Base-by-base conservation (phyloP, 2,329 filamentous ascomycete species). In the Dichotomopilus funicola region DNA sequence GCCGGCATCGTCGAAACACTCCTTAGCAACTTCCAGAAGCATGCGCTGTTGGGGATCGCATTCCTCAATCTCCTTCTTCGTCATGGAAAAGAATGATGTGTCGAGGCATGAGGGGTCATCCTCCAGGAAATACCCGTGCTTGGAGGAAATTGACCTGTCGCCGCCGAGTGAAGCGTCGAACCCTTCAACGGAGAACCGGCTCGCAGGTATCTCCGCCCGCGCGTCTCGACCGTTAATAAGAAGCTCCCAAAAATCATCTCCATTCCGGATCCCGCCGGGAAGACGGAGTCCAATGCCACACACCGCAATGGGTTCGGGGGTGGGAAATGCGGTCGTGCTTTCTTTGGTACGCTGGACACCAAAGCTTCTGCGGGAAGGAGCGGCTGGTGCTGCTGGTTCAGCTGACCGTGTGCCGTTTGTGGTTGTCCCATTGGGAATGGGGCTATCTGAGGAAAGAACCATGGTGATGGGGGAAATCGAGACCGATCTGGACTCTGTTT, bases 11-110 rank as follows among this genome's bases (percentile, higher is more conserved):
- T 58, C 55, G 27, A 65, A 27, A 33, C 54, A 49, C 44, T 63
- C 49, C 3, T 61, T 50, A 37, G 45, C 43, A 6, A 64, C 19
- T 46, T 67, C 63, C 7, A 68, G 41, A 60, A 52, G 61, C 41
- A 60, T 62, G 2, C 61, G 58, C 52, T 66, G 64, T 35, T 61
- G 55, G 2, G 61, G 61, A 10, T 61, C 59, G 1, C 19, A 12
- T 19, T 31, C 33, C 43, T 58, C 56, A 12, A 56, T n/a, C 51
- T 62, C 60, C 0, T 12, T 46, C 27, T 47, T 51, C 4, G 53
- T 35, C 50, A 59, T 53, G 33, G 51, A 52, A 37, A 59, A 59
- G 35, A 59, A 57, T 8, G 58, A 59, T 1, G 60, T 37, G 46
- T 62, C 58, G 6, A 62, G 43, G 10, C 13, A 13, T n/a, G n/a